phyloP scores from a whole-genome alignment of 139 green algal species.

The Chlorella sorokiniana region DNA sequence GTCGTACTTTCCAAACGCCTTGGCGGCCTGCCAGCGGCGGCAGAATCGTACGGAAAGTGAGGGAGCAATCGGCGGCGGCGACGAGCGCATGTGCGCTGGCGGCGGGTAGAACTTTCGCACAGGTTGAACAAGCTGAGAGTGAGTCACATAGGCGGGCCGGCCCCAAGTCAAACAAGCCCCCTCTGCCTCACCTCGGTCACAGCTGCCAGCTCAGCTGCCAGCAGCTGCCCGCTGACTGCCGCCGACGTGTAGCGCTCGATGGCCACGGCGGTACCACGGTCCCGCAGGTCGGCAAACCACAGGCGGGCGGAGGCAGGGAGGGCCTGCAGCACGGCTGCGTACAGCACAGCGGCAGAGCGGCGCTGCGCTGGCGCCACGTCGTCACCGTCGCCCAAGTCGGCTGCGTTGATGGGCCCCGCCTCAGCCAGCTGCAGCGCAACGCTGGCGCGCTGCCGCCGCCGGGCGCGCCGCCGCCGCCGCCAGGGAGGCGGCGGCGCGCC shows the following conservation, averaged over 20 bases:
- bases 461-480: background rate
- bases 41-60: background rate
- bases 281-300: slow-evolving; percentile 86
- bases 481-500: too few species aligned
- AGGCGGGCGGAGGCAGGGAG: slow-evolving; percentile 77
- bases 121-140: background rate
- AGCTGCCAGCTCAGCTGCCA: slow-evolving; percentile 77
- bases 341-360: slow-evolving; percentile 55
- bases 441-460: background rate
- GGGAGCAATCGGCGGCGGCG: background rate
- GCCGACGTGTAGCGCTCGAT: slow-evolving; percentile 85
- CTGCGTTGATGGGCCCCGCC: background rate
- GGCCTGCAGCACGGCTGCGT: slow-evolving; percentile 46
- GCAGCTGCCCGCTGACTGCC: slow-evolving; percentile 74
- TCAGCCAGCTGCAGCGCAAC: background rate
- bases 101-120: background rate
- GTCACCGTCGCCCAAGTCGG: background rate
- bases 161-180: background rate
- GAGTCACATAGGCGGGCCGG: background rate
- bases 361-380: background rate
- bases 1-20: slow-evolving; percentile 22
- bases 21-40: slow-evolving; percentile 13
- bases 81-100: background rate
- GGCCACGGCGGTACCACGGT: slow-evolving; percentile 53
- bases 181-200: background rate